These are phyloP conservation scores for Thermothielavioides terrestris DNA, from an alignment of 495 filamentous ascomycete genomes.

Conservation along the genomic window DNA sequence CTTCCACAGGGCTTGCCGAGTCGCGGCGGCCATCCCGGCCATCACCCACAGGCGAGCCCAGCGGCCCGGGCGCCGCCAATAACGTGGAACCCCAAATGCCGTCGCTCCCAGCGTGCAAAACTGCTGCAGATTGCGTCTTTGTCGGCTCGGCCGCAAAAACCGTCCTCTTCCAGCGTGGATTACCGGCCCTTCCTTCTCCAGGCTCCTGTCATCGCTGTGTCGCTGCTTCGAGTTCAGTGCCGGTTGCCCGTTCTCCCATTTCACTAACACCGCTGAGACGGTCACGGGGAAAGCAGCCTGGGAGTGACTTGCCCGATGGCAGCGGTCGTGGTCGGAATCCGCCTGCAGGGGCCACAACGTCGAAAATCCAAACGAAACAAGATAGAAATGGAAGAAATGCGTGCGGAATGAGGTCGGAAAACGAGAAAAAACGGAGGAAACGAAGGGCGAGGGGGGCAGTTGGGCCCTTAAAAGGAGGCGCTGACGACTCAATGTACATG, in stretches of 20 bases:
- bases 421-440: constrained; percentile 29
- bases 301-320: constrained; percentile 19
- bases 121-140: background rate
- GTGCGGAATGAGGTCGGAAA: constrained; percentile 14
- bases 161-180: background rate
- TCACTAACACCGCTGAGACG: constrained; percentile 15
- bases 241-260: no score
- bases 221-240: constrained; percentile 14
- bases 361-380: background rate
- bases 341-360: constrained; percentile 18
- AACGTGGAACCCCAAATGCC: constrained; percentile 10
- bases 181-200: background rate
- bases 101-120: background rate
- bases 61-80: constrained; percentile 11
- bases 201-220: background rate
- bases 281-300: constrained; percentile 1
- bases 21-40: constrained; percentile 17
- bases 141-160: background rate
- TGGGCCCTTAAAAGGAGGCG: no score
- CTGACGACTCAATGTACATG: no score
- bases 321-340: constrained; percentile 1
- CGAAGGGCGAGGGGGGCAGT: constrained; percentile 34
- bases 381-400: constrained; percentile 10
- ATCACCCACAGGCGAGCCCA: constrained; percentile 8
- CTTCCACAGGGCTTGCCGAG: constrained; percentile 21